A percentile compares a stretch with the other conserved stretches of the same genome.
phyloP scores from a whole-genome alignment of 2,329 filamentous ascomycete genomes.

The Immersiporthe knoxdaviesiana region DNA sequence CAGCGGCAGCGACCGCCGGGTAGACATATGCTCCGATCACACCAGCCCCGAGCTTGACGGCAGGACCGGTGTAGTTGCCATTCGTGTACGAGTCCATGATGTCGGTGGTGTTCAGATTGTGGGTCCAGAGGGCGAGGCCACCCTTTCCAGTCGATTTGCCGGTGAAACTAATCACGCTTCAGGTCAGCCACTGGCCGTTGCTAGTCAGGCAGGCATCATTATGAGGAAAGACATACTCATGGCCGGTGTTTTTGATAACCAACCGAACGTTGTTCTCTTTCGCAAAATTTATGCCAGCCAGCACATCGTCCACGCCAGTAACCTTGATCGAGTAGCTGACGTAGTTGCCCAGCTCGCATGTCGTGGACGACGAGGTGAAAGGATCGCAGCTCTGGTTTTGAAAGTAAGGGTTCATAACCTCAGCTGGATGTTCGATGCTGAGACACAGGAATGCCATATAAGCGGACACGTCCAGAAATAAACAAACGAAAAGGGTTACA shows the following conservation, averaged over 20 bases:
- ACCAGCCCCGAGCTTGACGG: conserved; percentile 36
- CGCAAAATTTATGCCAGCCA: conserved; percentile 41
- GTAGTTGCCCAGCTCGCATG: conserved; percentile 44
- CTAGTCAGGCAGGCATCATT: not conserved
- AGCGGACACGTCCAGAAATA: not conserved
- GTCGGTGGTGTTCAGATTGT: conserved; percentile 27
- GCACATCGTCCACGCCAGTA: conserved; percentile 34
- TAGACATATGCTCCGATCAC: conserved; percentile 35
- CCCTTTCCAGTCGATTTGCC: not conserved
- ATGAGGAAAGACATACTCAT: conserved; percentile 42
- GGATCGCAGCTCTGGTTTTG: conserved; percentile 35
- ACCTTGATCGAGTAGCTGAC: conserved; percentile 40
- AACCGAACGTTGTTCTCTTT: conserved; percentile 44
- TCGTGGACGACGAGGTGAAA: conserved; percentile 38
- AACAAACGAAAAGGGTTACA: not conserved
- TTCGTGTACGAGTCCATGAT: conserved; percentile 30
- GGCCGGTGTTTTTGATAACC: conserved; percentile 49
- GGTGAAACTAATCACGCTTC: not conserved
- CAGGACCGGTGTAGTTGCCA: conserved; percentile 33
- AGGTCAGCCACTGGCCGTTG: not conserved
- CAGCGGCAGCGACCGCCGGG: conserved; percentile 39
- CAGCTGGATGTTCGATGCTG: not conserved
- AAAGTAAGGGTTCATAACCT: conserved; percentile 42
- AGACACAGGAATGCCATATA: not conserved
- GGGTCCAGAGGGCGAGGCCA: not conserved